Percentiles rank a stretch among this genome's conserved stretches.
These are phyloP conservation scores for Suillus variegatus DNA, from an alignment of 768 basidiomycete genomes.

Conservation along the genomic window DNA sequence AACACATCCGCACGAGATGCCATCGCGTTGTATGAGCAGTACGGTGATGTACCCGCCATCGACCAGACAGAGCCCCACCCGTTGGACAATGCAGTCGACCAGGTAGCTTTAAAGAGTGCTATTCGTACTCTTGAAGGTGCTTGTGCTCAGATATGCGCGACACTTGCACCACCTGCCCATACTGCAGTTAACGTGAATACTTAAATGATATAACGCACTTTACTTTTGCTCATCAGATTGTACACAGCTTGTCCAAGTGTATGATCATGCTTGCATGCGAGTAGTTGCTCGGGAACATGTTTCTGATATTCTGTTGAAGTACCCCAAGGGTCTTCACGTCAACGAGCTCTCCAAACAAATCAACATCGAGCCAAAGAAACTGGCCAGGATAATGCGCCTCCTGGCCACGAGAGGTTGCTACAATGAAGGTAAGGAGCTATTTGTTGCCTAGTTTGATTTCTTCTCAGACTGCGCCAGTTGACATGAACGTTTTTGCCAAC, in stretches of 20 bases:
- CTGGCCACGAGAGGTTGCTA: conserved; percentile 31
- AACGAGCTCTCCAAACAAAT: conserved; percentile 26
- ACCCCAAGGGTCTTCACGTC: conserved; percentile 33
- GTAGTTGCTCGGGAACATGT: conserved; percentile 30
- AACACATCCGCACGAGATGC: conserved; percentile 28
- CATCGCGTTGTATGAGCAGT: too few species aligned
- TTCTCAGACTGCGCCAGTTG: conserved; percentile 23
- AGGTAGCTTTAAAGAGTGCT: too few species aligned
- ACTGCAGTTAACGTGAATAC: conserved; percentile 31
- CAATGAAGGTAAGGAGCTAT: conserved; percentile 26
- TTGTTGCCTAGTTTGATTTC: not conserved
- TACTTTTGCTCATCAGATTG: not conserved
- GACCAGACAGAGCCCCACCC: too few species aligned
- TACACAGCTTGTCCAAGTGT: conserved; percentile 25
- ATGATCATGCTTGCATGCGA: conserved; percentile 30
- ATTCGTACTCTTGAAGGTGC: too few species aligned
- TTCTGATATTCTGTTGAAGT: conserved; percentile 25
- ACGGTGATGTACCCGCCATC: too few species aligned
- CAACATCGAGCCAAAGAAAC: conserved; percentile 26
- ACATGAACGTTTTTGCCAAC: conserved; percentile 33
- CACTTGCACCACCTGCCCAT: conserved; percentile 34
- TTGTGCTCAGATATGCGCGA: too few species aligned
- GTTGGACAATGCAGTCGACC: too few species aligned
- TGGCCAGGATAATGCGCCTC: conserved; percentile 13
- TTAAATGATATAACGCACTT: not conserved